A percentile compares a stretch with the other conserved stretches of the same genome.
phyloP scores from a whole-genome alignment of 2,329 filamentous ascomycete genomes.

The Arthroderma uncinatum region DNA sequence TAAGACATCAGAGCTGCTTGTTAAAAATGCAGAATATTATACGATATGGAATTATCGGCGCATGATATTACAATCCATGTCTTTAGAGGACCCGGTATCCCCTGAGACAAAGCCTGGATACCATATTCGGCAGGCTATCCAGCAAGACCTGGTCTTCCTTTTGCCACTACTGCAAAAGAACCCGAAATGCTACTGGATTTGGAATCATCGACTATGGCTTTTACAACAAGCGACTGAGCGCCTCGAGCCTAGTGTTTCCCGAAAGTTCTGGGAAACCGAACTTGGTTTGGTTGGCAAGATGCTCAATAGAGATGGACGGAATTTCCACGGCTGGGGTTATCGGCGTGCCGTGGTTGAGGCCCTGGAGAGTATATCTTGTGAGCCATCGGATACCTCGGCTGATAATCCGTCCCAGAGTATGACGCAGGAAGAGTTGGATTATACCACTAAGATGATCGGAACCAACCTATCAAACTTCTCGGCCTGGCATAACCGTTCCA shows the following conservation, averaged over 20 bases:
- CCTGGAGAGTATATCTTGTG: conserved; percentile 48
- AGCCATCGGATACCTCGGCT: conserved; percentile 12
- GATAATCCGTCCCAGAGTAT: conserved; percentile 44
- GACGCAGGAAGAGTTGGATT: conserved; percentile 71
- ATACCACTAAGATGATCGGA: conserved; percentile 80
- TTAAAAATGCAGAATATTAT: conserved; percentile 40
- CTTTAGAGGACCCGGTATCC: conserved; percentile 26
- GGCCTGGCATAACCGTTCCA: conserved; percentile 86
- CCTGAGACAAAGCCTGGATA: conserved; percentile 27
- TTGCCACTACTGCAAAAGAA: conserved; percentile 72
- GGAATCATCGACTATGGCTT: conserved; percentile 88
- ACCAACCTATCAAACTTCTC: conserved; percentile 90
- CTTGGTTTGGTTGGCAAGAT: conserved; percentile 76
- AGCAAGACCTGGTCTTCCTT: conserved; percentile 67
- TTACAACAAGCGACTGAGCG: conserved; percentile 58
- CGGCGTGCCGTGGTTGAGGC: conserved; percentile 65
- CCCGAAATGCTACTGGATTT: conserved; percentile 99
- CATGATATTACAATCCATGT: conserved; percentile 52
- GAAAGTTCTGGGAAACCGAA: conserved; percentile 70
- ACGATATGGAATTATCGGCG: conserved; percentile 50
- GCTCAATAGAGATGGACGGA: conserved; percentile 72
- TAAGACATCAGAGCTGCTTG: conserved; percentile 35
- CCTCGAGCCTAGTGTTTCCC: conserved; percentile 47
- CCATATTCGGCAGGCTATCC: conserved; percentile 46
- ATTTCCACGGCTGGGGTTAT: conserved; percentile 97